A percentile compares a stretch with the other conserved stretches of the same genome.
Evolutionary conservation across 2,329 filamentous ascomycete species (phyloP).

Genomic region (Seiridium cupressi): DNA sequence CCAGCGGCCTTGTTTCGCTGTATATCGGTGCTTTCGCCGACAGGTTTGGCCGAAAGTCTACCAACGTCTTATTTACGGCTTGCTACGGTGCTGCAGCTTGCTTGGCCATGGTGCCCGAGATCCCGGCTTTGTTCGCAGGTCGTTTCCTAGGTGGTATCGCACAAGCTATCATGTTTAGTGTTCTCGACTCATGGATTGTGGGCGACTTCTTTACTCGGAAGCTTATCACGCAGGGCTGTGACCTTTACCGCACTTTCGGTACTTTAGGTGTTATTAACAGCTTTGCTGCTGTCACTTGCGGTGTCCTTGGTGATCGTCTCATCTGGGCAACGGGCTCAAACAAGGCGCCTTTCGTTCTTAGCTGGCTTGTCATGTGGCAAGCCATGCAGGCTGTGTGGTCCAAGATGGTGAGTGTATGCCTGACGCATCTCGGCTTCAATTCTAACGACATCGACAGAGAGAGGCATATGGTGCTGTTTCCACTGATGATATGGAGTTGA

Average conservation of each 20-base stretch:
- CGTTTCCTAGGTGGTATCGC: conserved; percentile 54
- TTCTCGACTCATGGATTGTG: conserved; percentile 62
- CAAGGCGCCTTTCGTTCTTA: conserved; percentile 51
- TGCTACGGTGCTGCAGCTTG: conserved; percentile 51
- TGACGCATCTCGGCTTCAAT: not conserved
- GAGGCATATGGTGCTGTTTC: conserved; percentile 22
- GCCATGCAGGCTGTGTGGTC: conserved; percentile 44
- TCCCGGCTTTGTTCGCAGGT: conserved; percentile 48
- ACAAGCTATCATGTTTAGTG: conserved; percentile 56
- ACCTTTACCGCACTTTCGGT: conserved; percentile 44
- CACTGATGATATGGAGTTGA: conserved; percentile 10
- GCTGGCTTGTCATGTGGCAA: conserved; percentile 35
- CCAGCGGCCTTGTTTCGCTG: conserved; percentile 43
- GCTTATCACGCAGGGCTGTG: conserved; percentile 36
- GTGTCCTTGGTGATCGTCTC: conserved; percentile 50
- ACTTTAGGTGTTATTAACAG: conserved; percentile 52
- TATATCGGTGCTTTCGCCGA: conserved; percentile 37
- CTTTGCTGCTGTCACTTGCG: conserved; percentile 52
- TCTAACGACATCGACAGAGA: conserved; percentile 12
- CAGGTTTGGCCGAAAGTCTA: conserved; percentile 45
- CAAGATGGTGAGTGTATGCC: conserved; percentile 40
- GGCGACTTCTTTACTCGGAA: conserved; percentile 48
- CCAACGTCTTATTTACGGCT: conserved; percentile 53
- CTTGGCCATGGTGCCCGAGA: conserved; percentile 42
- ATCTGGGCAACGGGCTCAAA: conserved; percentile 46